These are phyloP conservation scores for Penicillium sp. DNA, from an alignment of 2,329 filamentous ascomycete genomes.

Conservation along the genomic window DNA sequence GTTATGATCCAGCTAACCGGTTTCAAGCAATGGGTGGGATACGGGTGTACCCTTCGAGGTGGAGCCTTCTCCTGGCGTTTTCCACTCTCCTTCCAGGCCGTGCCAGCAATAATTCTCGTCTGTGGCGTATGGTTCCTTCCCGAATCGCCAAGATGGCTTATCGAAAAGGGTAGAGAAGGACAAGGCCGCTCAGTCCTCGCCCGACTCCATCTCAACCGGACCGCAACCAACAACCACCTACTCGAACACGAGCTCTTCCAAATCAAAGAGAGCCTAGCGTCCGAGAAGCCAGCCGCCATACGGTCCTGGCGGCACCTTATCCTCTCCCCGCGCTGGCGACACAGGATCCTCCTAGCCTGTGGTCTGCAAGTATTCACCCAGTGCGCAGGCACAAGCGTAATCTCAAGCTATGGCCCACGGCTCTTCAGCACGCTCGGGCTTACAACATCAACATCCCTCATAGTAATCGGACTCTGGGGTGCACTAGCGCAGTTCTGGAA, in stretches of 20 bases:
- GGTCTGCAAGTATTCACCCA: slow-evolving; percentile 51
- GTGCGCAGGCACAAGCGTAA: slow-evolving; percentile 48
- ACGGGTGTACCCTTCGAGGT: slow-evolving; percentile 38
- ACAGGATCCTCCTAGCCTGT: slow-evolving; percentile 47
- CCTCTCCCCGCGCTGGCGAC: slow-evolving; percentile 44
- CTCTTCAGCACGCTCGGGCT: slow-evolving; percentile 48
- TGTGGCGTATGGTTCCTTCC: slow-evolving; percentile 33
- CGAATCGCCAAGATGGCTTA: slow-evolving; percentile 37
- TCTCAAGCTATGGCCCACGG: slow-evolving; percentile 43
- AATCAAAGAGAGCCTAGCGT: slow-evolving; percentile 40
- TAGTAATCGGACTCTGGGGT: slow-evolving; percentile 53
- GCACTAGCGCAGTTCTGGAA: slow-evolving; percentile 50
- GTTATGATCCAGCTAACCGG: neutral
- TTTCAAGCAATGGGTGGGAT: slow-evolving; percentile 49
- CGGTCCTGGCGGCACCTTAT: slow-evolving; percentile 43
- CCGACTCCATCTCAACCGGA: slow-evolving; percentile 30
- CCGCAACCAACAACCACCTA: slow-evolving; percentile 27
- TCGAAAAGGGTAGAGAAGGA: slow-evolving; percentile 36
- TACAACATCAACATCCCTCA: slow-evolving; percentile 43
- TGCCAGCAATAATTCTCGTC: slow-evolving; percentile 40
- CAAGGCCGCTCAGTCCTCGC: slow-evolving; percentile 33
- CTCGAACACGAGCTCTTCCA: slow-evolving; percentile 43
- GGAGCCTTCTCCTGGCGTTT: slow-evolving; percentile 36
- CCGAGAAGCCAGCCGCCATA: slow-evolving; percentile 34
- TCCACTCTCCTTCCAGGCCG: slow-evolving; percentile 33